Percentiles rank a stretch among this genome's conserved stretches.
Evolutionary conservation across 2,329 filamentous ascomycete genomes (phyloP).

Genomic region (Aureobasidium namibiae): DNA sequence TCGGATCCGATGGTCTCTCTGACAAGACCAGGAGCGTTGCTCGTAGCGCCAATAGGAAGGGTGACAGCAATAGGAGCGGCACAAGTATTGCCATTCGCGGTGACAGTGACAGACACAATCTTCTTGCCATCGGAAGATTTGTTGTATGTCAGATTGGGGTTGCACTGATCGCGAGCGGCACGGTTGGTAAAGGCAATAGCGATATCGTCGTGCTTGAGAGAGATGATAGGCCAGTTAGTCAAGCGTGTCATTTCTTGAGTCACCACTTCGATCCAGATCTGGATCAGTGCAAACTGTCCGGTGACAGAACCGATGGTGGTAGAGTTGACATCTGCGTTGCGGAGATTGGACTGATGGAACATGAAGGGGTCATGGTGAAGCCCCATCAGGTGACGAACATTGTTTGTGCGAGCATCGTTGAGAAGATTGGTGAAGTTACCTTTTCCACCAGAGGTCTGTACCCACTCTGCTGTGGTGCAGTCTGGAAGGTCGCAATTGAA

Average conservation of each 20-base stretch:
- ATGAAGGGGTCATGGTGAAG: constrained; percentile 51
- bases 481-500: constrained; percentile 53
- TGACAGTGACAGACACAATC: constrained; percentile 45
- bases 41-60: constrained; percentile 38
- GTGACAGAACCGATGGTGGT: constrained; percentile 43
- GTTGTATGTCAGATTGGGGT: constrained; percentile 41
- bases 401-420: constrained; percentile 42
- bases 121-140: constrained; percentile 34
- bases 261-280: constrained; percentile 49
- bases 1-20: constrained; percentile 47
- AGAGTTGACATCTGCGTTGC: constrained; percentile 39
- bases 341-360: constrained; percentile 57
- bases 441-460: constrained; percentile 47
- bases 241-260: constrained; percentile 47
- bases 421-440: constrained; percentile 48
- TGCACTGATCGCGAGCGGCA: constrained; percentile 44
- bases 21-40: constrained; percentile 29
- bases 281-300: constrained; percentile 44
- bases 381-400: constrained; percentile 48
- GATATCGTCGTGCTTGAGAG: constrained; percentile 49
- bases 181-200: constrained; percentile 45
- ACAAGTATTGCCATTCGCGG: constrained; percentile 43
- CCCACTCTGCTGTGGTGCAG: constrained; percentile 54
- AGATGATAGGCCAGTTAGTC: constrained; percentile 46
- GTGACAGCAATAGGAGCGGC: constrained; percentile 46